Conservation (phyloP, 2,329 filamentous ascomycete species). For the Didymella pomorum region DNA sequence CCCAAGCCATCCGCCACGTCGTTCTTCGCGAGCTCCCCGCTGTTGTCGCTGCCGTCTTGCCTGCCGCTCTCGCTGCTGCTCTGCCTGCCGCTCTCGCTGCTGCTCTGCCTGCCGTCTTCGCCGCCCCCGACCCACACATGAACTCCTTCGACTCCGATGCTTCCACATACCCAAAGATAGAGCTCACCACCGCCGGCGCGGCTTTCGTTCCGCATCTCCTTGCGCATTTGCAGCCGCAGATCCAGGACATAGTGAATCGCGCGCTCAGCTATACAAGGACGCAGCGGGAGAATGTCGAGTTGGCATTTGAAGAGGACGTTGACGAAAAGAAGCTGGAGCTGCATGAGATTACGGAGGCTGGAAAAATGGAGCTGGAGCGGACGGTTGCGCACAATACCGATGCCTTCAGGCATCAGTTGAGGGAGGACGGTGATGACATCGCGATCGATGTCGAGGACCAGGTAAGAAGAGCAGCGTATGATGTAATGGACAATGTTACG, state of each 20-base stretch:
- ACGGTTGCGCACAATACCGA: background rate
- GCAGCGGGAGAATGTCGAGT: background rate
- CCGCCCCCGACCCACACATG: background rate
- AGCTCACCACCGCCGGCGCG: background rate
- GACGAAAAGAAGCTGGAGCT: background rate
- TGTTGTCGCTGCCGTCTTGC: background rate
- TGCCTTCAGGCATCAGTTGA: background rate
- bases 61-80: too few relatives aligned
- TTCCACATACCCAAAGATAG: background rate
- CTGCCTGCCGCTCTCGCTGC: background rate
- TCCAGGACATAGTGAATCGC: background rate
- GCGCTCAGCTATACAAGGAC: background rate
- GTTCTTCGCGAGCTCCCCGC: conserved; percentile 1
- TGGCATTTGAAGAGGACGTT: background rate
- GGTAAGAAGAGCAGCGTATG: background rate
- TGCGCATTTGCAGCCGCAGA: background rate
- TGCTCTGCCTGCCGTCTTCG: background rate
- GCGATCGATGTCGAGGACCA: background rate
- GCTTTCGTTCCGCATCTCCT: background rate
- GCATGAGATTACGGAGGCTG: background rate
- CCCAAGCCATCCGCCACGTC: background rate
- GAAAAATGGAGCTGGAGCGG: background rate
- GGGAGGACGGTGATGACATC: background rate
- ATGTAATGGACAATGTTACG: background rate
- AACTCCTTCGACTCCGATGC: background rate